Evolutionary conservation across 1,139 yeast species (phyloP).

Genomic region (Hyphopichia khmerensis): DNA sequence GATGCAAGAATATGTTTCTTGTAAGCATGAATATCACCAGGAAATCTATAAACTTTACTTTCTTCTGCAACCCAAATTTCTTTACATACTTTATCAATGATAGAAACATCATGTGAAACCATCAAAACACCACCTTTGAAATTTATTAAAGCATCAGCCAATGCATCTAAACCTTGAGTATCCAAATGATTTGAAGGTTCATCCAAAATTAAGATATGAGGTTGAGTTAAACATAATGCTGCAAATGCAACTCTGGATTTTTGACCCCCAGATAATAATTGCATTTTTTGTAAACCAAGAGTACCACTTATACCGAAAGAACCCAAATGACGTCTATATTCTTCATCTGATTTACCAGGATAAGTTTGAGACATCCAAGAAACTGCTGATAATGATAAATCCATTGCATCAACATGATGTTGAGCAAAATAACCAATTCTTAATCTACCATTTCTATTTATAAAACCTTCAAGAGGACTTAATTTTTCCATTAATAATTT

Average conservation of each 20-base stretch:
- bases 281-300: slow-evolving; percentile 88
- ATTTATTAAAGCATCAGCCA: slow-evolving; percentile 80
- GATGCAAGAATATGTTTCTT: slow-evolving; percentile 79
- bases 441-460: slow-evolving; percentile 78
- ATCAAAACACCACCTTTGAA: slow-evolving; percentile 95
- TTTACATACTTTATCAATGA: slow-evolving; percentile 83
- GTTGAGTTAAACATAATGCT: slow-evolving; percentile 82
- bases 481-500: slow-evolving; percentile 80
- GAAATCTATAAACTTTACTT: slow-evolving; percentile 75
- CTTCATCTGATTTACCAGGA: slow-evolving; percentile 96
- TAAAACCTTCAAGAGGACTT: slow-evolving; percentile 70
- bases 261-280: slow-evolving; percentile 93
- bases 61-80: slow-evolving; percentile 95
- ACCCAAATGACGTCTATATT: slow-evolving; percentile 93
- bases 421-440: slow-evolving; percentile 99
- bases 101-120: slow-evolving; percentile 97
- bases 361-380: slow-evolving; percentile 88
- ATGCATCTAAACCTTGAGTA: slow-evolving; percentile 95
- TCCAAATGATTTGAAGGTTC: slow-evolving; percentile 99
- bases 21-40: slow-evolving; percentile 83
- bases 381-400: slow-evolving; percentile 80
- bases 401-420: slow-evolving; percentile 99
- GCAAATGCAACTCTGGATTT: slow-evolving; percentile 98
- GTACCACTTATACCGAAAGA: slow-evolving; percentile 97
- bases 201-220: slow-evolving; percentile 91